These are phyloP conservation scores for Hypomyces rosellus DNA, from an alignment of 2,329 filamentous ascomycete species.

Conservation along the genomic window DNA sequence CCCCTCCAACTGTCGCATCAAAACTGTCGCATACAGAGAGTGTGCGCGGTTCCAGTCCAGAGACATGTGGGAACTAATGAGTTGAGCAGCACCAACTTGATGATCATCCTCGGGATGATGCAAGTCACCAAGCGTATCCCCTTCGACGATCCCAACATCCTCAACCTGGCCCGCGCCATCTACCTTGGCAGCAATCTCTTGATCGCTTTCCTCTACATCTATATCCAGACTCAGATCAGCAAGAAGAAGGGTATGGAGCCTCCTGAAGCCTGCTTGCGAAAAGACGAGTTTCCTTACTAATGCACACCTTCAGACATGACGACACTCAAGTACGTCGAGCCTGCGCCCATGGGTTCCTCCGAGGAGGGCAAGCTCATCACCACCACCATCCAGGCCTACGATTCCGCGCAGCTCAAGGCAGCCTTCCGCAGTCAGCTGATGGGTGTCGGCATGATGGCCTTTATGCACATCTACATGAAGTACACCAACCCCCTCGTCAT, in stretches of 20 bases:
- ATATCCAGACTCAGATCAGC: constrained; percentile 79
- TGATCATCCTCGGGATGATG: constrained; percentile 97
- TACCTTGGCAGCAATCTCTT: constrained; percentile 65
- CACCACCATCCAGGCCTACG: constrained; percentile 94
- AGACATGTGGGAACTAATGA: constrained; percentile 16
- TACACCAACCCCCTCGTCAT: constrained; percentile 99
- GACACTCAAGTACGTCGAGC: constrained; percentile 98
- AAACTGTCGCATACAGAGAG: too few species aligned
- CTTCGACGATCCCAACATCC: constrained; percentile 71
- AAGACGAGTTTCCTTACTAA: constrained; percentile 8
- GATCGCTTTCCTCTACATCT: constrained; percentile 79
- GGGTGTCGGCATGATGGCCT: constrained; percentile 95
- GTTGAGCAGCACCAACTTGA: constrained; percentile 68
- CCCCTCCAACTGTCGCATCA: too few species aligned
- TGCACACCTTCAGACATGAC: constrained; percentile 68
- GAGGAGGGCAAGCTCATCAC: constrained; percentile 96
- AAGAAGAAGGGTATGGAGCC: constrained; percentile 81
- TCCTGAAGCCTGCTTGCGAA: background rate
- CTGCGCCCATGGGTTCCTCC: constrained; percentile 81
- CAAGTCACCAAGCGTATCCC: constrained; percentile 94
- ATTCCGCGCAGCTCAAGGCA: constrained; percentile 74
- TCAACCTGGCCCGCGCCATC: constrained; percentile 49
- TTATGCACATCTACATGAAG: constrained; percentile 99
- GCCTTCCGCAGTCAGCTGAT: constrained; percentile 88
- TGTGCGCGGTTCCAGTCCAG: too few species aligned